Percentiles rank a stretch among this genome's conserved stretches.
Conservation (phyloP, 2,329 filamentous ascomycete species). For the Coleophoma crateriformis region DNA sequence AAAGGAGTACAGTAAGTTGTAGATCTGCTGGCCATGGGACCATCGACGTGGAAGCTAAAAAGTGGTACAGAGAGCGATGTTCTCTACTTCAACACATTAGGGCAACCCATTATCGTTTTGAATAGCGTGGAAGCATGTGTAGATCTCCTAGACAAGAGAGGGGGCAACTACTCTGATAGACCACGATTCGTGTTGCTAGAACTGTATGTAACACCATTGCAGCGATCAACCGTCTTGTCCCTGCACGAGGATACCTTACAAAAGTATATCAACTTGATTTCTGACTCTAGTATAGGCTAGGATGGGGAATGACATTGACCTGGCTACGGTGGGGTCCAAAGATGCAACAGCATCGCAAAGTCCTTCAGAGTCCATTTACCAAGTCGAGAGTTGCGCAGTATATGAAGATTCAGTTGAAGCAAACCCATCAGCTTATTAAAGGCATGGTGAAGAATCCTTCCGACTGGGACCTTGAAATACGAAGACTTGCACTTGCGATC, state of each 20-base stretch:
- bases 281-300: background rate
- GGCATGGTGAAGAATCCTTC: too few relatives aligned
- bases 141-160: slow-evolving; percentile 39
- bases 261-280: slow-evolving; percentile 26
- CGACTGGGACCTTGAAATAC: too few relatives aligned
- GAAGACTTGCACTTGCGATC: too few relatives aligned
- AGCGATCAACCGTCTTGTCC: slow-evolving; percentile 14
- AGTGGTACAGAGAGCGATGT: slow-evolving; percentile 24
- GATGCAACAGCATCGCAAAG: too few relatives aligned
- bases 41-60: background rate
- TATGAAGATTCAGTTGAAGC: too few relatives aligned
- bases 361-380: too few relatives aligned
- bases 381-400: too few relatives aligned
- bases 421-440: too few relatives aligned
- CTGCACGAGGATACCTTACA: slow-evolving; percentile 36
- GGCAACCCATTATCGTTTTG: slow-evolving; percentile 34
- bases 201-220: slow-evolving; percentile 7
- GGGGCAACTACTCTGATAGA: slow-evolving; percentile 37
- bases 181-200: slow-evolving; percentile 34
- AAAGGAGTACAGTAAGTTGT: slow-evolving; percentile 11
- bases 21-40: background rate
- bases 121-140: slow-evolving; percentile 36
- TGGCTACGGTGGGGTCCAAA: too few relatives aligned
- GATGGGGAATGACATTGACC: too few relatives aligned
- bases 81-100: slow-evolving; percentile 14